Conservation (phyloP, 257 asterid species). For the Nicotiana benthamiana region DNA sequence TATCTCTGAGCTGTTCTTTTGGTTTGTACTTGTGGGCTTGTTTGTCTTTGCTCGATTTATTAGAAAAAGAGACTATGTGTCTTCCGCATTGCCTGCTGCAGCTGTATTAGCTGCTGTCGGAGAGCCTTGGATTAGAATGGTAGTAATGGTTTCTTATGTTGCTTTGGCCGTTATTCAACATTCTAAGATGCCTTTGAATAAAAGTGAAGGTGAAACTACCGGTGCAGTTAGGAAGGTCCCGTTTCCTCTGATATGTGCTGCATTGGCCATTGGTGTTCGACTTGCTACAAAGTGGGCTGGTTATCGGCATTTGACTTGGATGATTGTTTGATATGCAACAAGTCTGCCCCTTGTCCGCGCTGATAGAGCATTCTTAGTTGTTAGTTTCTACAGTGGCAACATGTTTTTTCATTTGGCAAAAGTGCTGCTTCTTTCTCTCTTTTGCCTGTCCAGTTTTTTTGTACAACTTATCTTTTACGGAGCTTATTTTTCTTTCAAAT, state of each 20-base stretch:
- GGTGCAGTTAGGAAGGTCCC: slow-evolving; percentile 44
- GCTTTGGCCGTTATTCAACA: slow-evolving; percentile 53
- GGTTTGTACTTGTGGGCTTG: slow-evolving; percentile 60
- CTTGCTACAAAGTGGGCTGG: slow-evolving; percentile 90
- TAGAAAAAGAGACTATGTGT: slow-evolving; percentile 64
- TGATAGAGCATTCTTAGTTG: background rate
- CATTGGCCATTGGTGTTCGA: slow-evolving; percentile 63
- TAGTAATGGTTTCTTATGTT: slow-evolving; percentile 42
- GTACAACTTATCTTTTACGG: background rate
- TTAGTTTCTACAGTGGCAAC: background rate
- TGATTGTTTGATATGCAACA: slow-evolving; percentile 43
- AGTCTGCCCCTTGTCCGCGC: background rate
- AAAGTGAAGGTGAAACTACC: slow-evolving; percentile 17
- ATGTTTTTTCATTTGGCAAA: background rate
- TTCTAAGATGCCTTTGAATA: slow-evolving; percentile 20
- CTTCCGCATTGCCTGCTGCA: slow-evolving; percentile 73
- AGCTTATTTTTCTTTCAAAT: background rate
- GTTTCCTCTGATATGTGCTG: slow-evolving; percentile 64
- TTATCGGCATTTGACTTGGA: slow-evolving; percentile 95
- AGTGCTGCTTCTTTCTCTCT: background rate
- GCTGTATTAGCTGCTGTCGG: slow-evolving; percentile 80
- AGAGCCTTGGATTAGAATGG: slow-evolving; percentile 84
- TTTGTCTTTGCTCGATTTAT: slow-evolving; percentile 52
- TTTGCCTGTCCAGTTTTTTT: background rate
- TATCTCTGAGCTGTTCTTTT: slow-evolving; percentile 67